Percentiles rank a stretch among this genome's conserved stretches.
Evolutionary conservation across 2,329 filamentous ascomycete genomes (phyloP).

Genomic region (Talaromyces pinophilus): DNA sequence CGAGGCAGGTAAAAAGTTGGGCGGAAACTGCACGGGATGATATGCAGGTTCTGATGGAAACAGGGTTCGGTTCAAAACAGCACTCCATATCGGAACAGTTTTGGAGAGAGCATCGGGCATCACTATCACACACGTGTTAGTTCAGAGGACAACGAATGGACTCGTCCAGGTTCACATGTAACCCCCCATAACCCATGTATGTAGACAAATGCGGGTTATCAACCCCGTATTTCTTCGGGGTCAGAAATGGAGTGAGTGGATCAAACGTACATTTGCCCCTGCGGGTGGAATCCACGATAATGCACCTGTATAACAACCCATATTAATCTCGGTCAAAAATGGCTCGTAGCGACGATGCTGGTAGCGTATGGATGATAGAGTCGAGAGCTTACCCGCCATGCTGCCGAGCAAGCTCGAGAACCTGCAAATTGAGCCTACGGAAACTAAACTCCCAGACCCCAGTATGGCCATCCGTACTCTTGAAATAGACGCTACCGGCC

Average conservation of each 20-base stretch:
- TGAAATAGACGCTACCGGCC: conserved; percentile 83
- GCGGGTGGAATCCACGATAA: conserved; percentile 91
- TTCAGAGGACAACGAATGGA: neutral
- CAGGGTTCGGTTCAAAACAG: conserved; percentile 76
- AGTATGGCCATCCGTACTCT: conserved; percentile 93
- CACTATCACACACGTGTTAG: conserved; percentile 45
- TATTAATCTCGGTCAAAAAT: neutral
- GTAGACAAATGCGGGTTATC: conserved; percentile 4
- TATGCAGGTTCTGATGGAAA: conserved; percentile 60
- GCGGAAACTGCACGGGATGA: conserved; percentile 68
- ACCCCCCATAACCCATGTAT: neutral
- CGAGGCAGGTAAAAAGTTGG: conserved; percentile 69
- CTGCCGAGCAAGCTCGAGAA: conserved; percentile 67
- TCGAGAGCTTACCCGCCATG: conserved; percentile 63
- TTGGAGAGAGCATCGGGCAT: conserved; percentile 96
- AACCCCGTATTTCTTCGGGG: conserved; percentile 12
- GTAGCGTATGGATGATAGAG: neutral
- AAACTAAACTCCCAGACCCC: conserved; percentile 89
- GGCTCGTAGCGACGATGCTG: neutral
- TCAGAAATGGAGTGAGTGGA: conserved; percentile 17
- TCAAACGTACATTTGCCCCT: conserved; percentile 72
- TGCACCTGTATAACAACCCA: conserved; percentile 43
- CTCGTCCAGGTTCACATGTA: conserved; percentile 25
- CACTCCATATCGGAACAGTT: conserved; percentile 91
- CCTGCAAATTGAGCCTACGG: conserved; percentile 78